A percentile compares a stretch with the other conserved stretches of the same genome.
phyloP scores from a whole-genome alignment of 2,329 filamentous ascomycete species.

The Ascosphaera aggregata region DNA sequence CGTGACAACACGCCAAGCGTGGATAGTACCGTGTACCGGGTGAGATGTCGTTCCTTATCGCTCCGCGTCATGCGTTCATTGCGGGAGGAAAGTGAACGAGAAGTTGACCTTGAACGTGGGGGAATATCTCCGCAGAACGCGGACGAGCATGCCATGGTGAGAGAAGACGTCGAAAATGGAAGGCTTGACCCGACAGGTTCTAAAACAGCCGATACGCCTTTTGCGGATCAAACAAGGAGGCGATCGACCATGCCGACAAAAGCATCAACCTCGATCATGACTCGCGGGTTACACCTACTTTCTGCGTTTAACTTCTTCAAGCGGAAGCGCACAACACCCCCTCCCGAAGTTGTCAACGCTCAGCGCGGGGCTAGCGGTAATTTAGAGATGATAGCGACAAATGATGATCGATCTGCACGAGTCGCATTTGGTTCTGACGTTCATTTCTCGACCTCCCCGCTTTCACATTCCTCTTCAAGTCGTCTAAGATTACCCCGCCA shows the following conservation, averaged over 20 bases:
- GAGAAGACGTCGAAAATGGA: neutral
- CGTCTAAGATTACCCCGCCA: neutral
- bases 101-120: constrained; percentile 6
- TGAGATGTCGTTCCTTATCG: constrained; percentile 33
- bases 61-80: constrained; percentile 1
- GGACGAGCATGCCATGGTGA: neutral
- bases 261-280: neutral
- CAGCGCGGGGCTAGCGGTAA: constrained; percentile 9
- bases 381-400: neutral
- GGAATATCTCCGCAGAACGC: neutral
- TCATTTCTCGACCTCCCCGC: neutral
- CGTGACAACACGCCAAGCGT: constrained; percentile 34
- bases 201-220: too few relatives aligned
- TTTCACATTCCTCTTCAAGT: neutral
- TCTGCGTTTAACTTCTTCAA: constrained; percentile 33
- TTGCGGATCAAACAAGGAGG: neutral
- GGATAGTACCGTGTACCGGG: constrained; percentile 38
- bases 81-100: constrained; percentile 11
- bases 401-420: neutral
- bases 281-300: constrained; percentile 7
- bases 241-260: neutral
- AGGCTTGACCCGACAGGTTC: neutral
- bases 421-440: neutral
- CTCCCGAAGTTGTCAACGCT: constrained; percentile 34
- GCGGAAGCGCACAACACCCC: constrained; percentile 31